Evolutionary conservation across 345 rosid genomes (phyloP).

Genomic region (Eutrema yunnanense): DNA sequence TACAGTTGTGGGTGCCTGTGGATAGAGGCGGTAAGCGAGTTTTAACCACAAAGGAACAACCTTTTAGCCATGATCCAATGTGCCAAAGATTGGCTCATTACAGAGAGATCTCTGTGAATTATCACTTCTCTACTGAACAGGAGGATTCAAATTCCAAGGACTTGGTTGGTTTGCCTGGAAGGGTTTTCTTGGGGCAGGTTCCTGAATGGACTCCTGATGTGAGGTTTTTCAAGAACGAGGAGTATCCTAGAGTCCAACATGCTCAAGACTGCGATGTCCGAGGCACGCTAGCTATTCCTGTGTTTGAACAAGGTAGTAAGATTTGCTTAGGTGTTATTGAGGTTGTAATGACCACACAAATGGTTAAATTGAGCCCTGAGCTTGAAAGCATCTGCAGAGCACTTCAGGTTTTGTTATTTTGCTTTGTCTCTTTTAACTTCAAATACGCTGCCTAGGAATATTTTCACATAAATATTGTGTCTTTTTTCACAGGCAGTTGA

Average conservation of each 20-base stretch:
- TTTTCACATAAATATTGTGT: neutral
- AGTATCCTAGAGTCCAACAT: constrained; percentile 62
- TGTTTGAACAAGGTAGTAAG: constrained; percentile 79
- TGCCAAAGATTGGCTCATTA: constrained; percentile 59
- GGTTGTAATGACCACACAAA: constrained; percentile 71
- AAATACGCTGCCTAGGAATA: neutral
- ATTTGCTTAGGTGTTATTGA: constrained; percentile 93
- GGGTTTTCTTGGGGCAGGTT: constrained; percentile 74
- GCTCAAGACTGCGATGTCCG: constrained; percentile 75
- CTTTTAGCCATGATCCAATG: constrained; percentile 57
- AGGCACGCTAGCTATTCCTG: constrained; percentile 87
- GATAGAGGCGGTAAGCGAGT: constrained; percentile 55
- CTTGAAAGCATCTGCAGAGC: constrained; percentile 85
- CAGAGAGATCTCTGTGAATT: constrained; percentile 68
- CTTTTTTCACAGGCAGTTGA: constrained; percentile 65
- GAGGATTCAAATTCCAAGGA: constrained; percentile 44
- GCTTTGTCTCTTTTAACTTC: neutral
- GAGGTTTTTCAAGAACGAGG: constrained; percentile 77
- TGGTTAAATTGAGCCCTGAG: constrained; percentile 56
- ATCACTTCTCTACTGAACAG: constrained; percentile 60
- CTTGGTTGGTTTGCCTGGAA: constrained; percentile 66
- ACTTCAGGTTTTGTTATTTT: constrained; percentile 56
- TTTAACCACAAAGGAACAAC: constrained; percentile 66
- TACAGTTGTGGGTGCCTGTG: constrained; percentile 93
- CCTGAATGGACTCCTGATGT: constrained; percentile 99